Evolutionary conservation across 352 stramenopile genomes (phyloP).

Genomic region (Pythium scleroteichum): DNA sequence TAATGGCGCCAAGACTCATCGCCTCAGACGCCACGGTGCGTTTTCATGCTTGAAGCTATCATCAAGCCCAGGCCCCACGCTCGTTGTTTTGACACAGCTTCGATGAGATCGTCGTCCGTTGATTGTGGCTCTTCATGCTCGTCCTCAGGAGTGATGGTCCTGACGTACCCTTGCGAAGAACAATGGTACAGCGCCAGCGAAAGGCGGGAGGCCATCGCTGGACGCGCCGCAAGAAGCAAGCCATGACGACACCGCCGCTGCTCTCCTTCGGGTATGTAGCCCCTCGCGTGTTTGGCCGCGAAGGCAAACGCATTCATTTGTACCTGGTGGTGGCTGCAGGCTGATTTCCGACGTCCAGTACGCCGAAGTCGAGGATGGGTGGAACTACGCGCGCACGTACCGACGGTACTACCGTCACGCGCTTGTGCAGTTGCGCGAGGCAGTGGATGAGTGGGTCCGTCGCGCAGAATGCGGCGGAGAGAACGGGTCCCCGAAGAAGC

Average conservation of each 20-base stretch:
- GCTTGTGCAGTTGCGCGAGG: slow-evolving; percentile 45
- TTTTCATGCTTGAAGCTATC: no score
- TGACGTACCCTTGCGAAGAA: slow-evolving; percentile 4
- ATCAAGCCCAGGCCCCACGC: no score
- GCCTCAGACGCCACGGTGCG: no score
- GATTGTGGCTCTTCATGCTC: background rate
- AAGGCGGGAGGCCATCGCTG: no score
- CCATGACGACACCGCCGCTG: slow-evolving; percentile 31
- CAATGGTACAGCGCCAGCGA: slow-evolving; percentile 6
- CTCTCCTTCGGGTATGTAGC: slow-evolving; percentile 51
- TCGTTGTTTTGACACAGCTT: no score
- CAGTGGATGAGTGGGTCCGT: slow-evolving; percentile 52
- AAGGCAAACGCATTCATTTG: background rate
- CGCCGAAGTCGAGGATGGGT: slow-evolving; percentile 76
- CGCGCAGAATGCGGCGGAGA: slow-evolving; percentile 3
- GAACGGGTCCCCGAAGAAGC: background rate
- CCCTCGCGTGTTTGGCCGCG: background rate
- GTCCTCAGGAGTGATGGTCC: slow-evolving; percentile 12
- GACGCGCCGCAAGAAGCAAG: no score
- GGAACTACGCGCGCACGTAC: slow-evolving; percentile 71
- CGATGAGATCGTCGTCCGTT: background rate
- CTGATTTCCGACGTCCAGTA: slow-evolving; percentile 83
- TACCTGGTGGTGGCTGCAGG: slow-evolving; percentile 15
- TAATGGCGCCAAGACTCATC: no score
- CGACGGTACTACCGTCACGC: slow-evolving; percentile 74